Base-by-base conservation (phyloP, 129 eudicot genomes). In the Flaveria trinervia region DNA sequence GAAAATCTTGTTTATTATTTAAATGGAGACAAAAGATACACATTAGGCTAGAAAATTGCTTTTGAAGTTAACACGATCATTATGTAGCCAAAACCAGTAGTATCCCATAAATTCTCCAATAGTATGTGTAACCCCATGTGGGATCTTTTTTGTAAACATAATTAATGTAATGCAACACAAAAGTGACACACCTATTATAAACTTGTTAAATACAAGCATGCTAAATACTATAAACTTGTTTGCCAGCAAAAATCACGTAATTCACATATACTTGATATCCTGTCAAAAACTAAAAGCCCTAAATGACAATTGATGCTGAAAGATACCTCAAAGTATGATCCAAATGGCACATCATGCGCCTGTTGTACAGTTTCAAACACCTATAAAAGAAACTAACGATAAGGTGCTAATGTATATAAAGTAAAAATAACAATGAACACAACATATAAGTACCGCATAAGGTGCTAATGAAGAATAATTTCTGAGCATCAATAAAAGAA, bases 301-400 rank as follows among this genome's bases (percentile, higher is more conserved):
- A 28, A 46, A 55, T 22, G 44, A 22, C 51, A 73, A 81, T 65
- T 81, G 61, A 74, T 13, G 73, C 59, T 10, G 75, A 62, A 78
- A 79, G 66, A 64, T 89, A 89, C 98, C 98, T 93, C 98, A 81
- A 93, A 93, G 64, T 78, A 87, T 65, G 97, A 87, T 23, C 98
- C 97, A 89, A 93, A 93, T 65, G 98, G 98, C 73, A 93, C 98
- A 82, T 93, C 98, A 73, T 93, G 98, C 7, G 97, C 97, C 84
- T 91, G 98, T 76, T 89, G 96, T 72, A 89, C 97, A 52, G 96
- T 91, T 83, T 93, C 98, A 83, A 93, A 91, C 77, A 91, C 97
- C 98, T 93, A 79, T 45, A 59, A 17, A 67, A 9, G 2, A 64
- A 64, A 15, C 1, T 64, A 64, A 26, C n/a, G 15, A 33, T 64